A percentile compares a stretch with the other conserved stretches of the same genome.
phyloP scores from a whole-genome alignment of 129 eudicot genomes.

The Saposhnikovia divaricata region DNA sequence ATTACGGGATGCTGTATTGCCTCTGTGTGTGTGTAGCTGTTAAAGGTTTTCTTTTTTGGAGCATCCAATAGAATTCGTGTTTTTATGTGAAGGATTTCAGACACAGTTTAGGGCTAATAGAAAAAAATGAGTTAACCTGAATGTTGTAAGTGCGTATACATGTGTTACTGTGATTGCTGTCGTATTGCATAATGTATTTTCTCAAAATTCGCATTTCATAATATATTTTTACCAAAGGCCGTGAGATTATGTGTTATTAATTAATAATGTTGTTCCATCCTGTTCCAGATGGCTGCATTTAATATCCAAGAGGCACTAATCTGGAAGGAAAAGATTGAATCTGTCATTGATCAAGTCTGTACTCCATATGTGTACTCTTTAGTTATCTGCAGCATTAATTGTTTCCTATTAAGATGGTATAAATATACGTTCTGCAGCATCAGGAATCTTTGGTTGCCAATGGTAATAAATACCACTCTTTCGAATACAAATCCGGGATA shows the following conservation, averaged over 20 bases:
- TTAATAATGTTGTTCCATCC: constrained; percentile 10
- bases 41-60: not conserved
- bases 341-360: constrained; percentile 88
- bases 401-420: constrained; percentile 7
- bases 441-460: constrained; percentile 84
- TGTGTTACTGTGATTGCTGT: not conserved
- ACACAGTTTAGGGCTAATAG: not conserved
- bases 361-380: not conserved
- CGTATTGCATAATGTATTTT: not conserved
- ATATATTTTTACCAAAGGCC: not conserved
- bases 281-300: constrained; percentile 95
- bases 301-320: constrained; percentile 97
- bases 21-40: not conserved
- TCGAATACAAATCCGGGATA: constrained; percentile 88
- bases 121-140: not conserved
- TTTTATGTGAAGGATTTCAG: not conserved
- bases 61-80: not conserved
- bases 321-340: constrained; percentile 98
- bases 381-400: not conserved
- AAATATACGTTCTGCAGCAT: constrained; percentile 49
- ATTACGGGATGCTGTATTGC: not conserved
- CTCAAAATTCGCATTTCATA: not conserved
- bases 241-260: not conserved
- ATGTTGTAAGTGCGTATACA: not conserved
- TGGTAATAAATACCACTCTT: constrained; percentile 73